These are phyloP conservation scores for Dictyostelium citrinum DNA, from an alignment of 78 protist species.

Conservation along the genomic window DNA sequence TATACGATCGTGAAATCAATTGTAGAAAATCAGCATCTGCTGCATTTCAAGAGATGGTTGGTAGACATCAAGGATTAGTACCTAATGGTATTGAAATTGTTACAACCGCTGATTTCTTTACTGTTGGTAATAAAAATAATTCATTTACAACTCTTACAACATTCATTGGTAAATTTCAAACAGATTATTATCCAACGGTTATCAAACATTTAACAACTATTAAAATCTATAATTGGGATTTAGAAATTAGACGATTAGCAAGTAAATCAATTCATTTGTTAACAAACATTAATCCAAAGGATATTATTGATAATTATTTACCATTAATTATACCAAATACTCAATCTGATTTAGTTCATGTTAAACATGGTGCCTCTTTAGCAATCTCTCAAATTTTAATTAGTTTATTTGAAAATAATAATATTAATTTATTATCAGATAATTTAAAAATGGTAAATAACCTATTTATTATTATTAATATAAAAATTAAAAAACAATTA, in stretches of 20 bases:
- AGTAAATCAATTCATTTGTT: conserved; percentile 57
- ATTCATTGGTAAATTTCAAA: conserved; percentile 61
- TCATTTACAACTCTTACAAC: conserved; percentile 80
- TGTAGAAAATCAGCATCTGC: conserved; percentile 98
- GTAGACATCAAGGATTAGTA: conserved; percentile 92
- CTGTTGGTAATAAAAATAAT: conserved; percentile 81
- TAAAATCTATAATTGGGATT: conserved; percentile 93
- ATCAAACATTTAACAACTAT: conserved; percentile 64
- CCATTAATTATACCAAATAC: conserved; percentile 22
- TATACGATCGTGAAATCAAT: conserved; percentile 89
- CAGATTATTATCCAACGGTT: conserved; percentile 72
- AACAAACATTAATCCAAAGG: conserved; percentile 23
- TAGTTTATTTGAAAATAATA: conserved; percentile 8
- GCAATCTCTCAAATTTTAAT: conserved; percentile 71
- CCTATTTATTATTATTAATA: not conserved
- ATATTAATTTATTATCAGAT: not conserved
- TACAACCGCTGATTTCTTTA: conserved; percentile 91
- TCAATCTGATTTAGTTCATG: conserved; percentile 57
- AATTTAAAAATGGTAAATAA: not conserved
- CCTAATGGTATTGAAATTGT: conserved; percentile 97
- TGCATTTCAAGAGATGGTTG: conserved; percentile 97
- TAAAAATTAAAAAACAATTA: not conserved
- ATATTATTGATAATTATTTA: not conserved
- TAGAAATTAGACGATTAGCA: conserved; percentile 80
- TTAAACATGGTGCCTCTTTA: conserved; percentile 83